Evolutionary conservation across 1,284 basidiomycete genomes (phyloP), one percentile per base, ranked within the genome.

Genomic region (Phellopilus nigrolimitatus): DNA sequence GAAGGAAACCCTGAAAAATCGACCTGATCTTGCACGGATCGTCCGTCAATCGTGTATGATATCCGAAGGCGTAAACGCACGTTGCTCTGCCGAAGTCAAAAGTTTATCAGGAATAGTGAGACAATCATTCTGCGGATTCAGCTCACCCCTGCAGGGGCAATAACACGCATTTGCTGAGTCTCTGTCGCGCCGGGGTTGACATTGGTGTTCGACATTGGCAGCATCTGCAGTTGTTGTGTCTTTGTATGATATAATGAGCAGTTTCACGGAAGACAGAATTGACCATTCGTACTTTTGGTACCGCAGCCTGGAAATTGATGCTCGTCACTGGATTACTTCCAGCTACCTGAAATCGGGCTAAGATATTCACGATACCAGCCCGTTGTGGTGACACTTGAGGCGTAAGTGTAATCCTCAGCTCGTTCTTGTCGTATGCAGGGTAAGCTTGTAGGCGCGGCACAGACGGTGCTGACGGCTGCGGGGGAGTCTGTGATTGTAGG

Each of bases 191-290:
- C 93, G 0, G 92, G 86, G 12, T 68, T 71, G 21, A 99, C 75
- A 48, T 82, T 84, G 8, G 87, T 71, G 66, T 86, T 94, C 6
- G 92, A 94, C 84, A 99, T 98, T 4, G 95, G 91, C 54, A 94
- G 79, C 95, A 99, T 99, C 66, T 98, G 95, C 53, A 99, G 68
- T 66, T 97, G 95, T 72, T 98, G 95, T 0, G 93, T 93, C 93
- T 97, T 62, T 3, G 40, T 24, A 42, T 9, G 45, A 15, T 50
- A 39, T n/a, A 49, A 47, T 38, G 41, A 44, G 48, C 34, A 53
- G 28, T 39, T 12, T 24, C 13, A 19, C 49, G 21, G 36, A 45
- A 31, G 37, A n/a, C 47, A 21, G 5, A 30, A 51, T 38, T 2
- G 36, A 45, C 51, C 39, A 17, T 8, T 64, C 69, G 54, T 56